Evolutionary conservation across 768 basidiomycete species (phyloP), one percentile per base, ranked within the genome.

Genomic region (Psilocybe azurescens): DNA sequence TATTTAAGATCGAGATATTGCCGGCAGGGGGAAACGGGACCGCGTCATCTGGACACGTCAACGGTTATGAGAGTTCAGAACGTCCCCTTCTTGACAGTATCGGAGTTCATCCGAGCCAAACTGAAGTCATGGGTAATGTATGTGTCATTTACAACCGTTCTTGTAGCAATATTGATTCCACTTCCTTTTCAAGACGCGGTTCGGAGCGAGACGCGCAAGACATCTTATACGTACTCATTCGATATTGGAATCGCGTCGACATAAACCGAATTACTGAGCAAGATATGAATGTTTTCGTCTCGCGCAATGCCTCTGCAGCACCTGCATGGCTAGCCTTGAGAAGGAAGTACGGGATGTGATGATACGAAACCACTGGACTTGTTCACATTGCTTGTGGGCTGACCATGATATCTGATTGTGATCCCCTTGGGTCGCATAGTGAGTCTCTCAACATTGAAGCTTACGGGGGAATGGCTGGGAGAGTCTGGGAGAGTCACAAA

Each of bases 91-190:
- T 76, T 95, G 67, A 88, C 89, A n/a, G 79, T 91, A 62, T 92
- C 93, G 44, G 93, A 95, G 74, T 94, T 94, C 76, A 77, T 94
- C 69, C 83, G 93, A 68, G 92, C 91, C 50, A 95, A 94, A 79
- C 79, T 95, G 55, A 94, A 91, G 67, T 75, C 85, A 16, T 95
- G 93, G 93, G 81, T 87, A 65, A 89, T 91, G 93, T 91, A 80
- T 69, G 87, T 69, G 64, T 60, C 62, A 53, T 59, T 53, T 50
- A 56, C 66, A 62, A 59, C 58, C 47, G 55, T 65, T 60, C 56
- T 53, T 38, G 62, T 49, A 47, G 49, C 64, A 60, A 53, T 60
- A 44, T 59, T 63, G 49, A 53, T 65, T 62, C 68, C 64, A 68
- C 61, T 49, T 64, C 54, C 49, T 66, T 54, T 64, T 61, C 5